Conservation (phyloP, 2,329 filamentous ascomycete species). For the Myrmaecium sp. region DNA sequence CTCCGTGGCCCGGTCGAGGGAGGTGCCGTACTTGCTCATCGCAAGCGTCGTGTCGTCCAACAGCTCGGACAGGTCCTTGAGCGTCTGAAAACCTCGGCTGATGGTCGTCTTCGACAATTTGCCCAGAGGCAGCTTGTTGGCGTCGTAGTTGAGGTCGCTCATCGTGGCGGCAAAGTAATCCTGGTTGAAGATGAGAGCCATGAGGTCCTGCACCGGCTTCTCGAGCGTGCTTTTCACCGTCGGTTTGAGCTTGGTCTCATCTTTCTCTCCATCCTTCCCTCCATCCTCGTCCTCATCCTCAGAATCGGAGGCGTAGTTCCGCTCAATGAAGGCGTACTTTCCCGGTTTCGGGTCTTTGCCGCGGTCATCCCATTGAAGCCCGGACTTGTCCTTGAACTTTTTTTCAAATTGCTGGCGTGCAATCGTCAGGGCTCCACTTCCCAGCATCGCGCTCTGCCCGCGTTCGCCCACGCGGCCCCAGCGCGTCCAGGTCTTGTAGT, state of each 20-base stretch:
- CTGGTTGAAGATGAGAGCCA: conserved; percentile 72
- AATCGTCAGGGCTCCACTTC: conserved; percentile 17
- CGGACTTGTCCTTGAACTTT: conserved; percentile 42
- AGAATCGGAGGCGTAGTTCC: conserved; percentile 54
- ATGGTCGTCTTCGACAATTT: conserved; percentile 72
- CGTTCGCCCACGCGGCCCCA: conserved; percentile 59
- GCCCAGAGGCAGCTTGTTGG: conserved; percentile 63
- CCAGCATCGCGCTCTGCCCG: conserved; percentile 28
- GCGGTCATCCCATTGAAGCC: conserved; percentile 33
- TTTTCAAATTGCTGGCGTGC: conserved; percentile 32
- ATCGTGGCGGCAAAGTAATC: conserved; percentile 52
- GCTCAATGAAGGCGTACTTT: conserved; percentile 69
- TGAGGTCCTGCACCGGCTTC: conserved; percentile 45
- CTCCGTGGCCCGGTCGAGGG: conserved; percentile 32
- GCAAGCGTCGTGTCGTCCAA: conserved; percentile 39
- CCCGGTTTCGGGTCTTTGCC: conserved; percentile 37
- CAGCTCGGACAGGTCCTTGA: conserved; percentile 58
- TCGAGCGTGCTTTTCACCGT: conserved; percentile 25
- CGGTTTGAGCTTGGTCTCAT: conserved; percentile 19
- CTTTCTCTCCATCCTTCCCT: conserved; percentile 6
- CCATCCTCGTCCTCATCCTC: conserved; percentile 36
- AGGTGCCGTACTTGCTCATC: conserved; percentile 25
- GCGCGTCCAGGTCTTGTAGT: conserved; percentile 51
- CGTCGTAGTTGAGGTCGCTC: conserved; percentile 51
- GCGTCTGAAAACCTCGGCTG: conserved; percentile 52